Evolutionary conservation across 2,329 filamentous ascomycete species (phyloP).

Genomic region (Stagonosporopsis rhizophila): DNA sequence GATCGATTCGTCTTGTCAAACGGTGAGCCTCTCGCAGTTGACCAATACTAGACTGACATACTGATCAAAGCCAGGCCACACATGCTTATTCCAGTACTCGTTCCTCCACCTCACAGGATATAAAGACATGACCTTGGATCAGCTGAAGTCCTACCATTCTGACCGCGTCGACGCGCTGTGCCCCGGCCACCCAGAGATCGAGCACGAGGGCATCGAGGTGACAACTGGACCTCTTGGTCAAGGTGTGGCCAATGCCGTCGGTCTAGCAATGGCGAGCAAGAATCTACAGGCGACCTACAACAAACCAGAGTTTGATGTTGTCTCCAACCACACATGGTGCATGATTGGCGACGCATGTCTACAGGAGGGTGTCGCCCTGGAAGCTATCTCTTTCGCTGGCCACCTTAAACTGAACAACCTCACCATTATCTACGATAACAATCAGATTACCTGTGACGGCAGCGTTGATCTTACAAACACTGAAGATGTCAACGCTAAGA

Average conservation of each 20-base stretch:
- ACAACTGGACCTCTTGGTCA: conserved; percentile 67
- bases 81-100: conserved; percentile 62
- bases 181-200: conserved; percentile 65
- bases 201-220: conserved; percentile 64
- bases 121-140: conserved; percentile 62
- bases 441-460: conserved; percentile 67
- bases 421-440: conserved; percentile 67
- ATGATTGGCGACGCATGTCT: conserved; percentile 67
- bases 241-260: conserved; percentile 67
- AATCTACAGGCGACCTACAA: conserved; percentile 64
- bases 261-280: conserved; percentile 65
- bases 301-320: conserved; percentile 55
- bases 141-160: conserved; percentile 64
- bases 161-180: conserved; percentile 58
- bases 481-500: conserved; percentile 65
- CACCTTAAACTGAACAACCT: conserved; percentile 65
- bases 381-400: conserved; percentile 64
- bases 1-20: conserved; percentile 70
- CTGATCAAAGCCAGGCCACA: conserved; percentile 51
- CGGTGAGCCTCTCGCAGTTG: conserved; percentile 39
- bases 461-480: conserved; percentile 62
- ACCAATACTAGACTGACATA: no score
- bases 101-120: conserved; percentile 63
- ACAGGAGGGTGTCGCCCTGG: conserved; percentile 65
- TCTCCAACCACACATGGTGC: conserved; percentile 63